phyloP scores from a whole-genome alignment of 306 rosid species.

The Comarum palustre region DNA sequence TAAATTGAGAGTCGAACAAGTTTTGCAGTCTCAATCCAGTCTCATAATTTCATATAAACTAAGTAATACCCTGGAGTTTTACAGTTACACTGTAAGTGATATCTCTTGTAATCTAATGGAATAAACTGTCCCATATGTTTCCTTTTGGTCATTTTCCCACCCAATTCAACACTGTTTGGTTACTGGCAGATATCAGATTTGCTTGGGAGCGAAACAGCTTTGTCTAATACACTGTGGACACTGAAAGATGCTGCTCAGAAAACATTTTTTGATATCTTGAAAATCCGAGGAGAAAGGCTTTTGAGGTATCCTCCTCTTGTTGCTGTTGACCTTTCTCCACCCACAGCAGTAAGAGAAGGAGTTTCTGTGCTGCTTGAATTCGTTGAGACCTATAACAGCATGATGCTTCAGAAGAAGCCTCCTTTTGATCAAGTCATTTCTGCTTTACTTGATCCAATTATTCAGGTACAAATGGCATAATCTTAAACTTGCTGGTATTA shows the following conservation, averaged over 20 bases:
- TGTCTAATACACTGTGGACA: constrained; percentile 75
- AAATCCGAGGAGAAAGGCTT: constrained; percentile 86
- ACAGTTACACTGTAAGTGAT: constrained; percentile 83
- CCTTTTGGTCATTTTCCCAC: background rate
- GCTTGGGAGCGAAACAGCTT: constrained; percentile 86
- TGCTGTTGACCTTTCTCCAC: constrained; percentile 93
- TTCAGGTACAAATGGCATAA: constrained; percentile 51
- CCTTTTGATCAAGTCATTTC: constrained; percentile 82
- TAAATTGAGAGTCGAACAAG: constrained; percentile 98
- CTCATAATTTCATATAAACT: constrained; percentile 86
- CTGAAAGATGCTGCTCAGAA: constrained; percentile 92
- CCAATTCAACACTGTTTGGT: constrained; percentile 21
- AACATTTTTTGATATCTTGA: constrained; percentile 86
- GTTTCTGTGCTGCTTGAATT: constrained; percentile 87
- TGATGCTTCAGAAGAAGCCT: constrained; percentile 80
- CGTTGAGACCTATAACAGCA: constrained; percentile 72
- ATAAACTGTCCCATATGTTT: background rate
- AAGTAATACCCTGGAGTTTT: constrained; percentile 84
- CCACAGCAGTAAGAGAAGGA: constrained; percentile 96
- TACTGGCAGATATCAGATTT: constrained; percentile 74
- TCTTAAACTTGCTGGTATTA: background rate
- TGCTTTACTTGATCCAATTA: constrained; percentile 86
- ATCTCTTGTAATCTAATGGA: background rate
- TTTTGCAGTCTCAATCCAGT: constrained; percentile 90
- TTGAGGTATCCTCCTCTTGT: constrained; percentile 90